Base-by-base conservation (phyloP, 805 yeast genomes). In the Brettanomyces naardenensis region DNA sequence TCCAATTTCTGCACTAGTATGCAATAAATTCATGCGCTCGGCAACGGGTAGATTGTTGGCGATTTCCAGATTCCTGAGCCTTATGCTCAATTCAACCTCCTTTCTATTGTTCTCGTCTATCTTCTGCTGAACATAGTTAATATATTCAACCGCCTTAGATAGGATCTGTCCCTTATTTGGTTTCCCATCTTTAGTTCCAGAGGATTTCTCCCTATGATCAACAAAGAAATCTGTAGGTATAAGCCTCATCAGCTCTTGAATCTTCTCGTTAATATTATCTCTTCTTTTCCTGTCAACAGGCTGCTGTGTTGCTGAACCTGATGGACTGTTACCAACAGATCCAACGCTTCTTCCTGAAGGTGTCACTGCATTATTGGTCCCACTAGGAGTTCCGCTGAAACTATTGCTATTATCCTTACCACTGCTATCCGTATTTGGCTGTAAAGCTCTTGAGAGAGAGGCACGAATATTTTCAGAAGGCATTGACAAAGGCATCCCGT, bases 141-240 rank as follows among this genome's bases (percentile, higher is more conserved):
- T 73, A 50, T 81, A 83, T 44, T 80, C 88, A 3, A 83, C 88
- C 0, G 86, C 73, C 51, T 80, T 82, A 6, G 85, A 72, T 41
- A 84, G 62, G 2, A 84, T 81, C 53, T 82, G 90, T 2, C 94
- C 94, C 59, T 84, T 84, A 52, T 82, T 83, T 0, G 94, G 94
- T 47, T 80, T 82, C 2, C 90, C 92, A 49, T 82, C 90, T 45
- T 79, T 81, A 1, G 90, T 82, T 0, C 90, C 90, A 5, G 75
- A 65, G 3, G 75, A 71, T 45, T 67, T 69, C 19, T 62, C 71
- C 29, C 57, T 58, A 9, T 51, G 51, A 13, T 70, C 72, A 9
- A 60, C 53, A 42, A 62, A 64, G 33, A 67, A 65, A n/a, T 55
- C 59, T 9, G 31, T 32, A 2, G 66, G 66, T 9, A 43, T 61